A percentile compares a stretch with the other conserved stretches of the same genome.
Conservation (phyloP, 2,329 filamentous ascomycete species). For the Pezicula neosporulosa region DNA sequence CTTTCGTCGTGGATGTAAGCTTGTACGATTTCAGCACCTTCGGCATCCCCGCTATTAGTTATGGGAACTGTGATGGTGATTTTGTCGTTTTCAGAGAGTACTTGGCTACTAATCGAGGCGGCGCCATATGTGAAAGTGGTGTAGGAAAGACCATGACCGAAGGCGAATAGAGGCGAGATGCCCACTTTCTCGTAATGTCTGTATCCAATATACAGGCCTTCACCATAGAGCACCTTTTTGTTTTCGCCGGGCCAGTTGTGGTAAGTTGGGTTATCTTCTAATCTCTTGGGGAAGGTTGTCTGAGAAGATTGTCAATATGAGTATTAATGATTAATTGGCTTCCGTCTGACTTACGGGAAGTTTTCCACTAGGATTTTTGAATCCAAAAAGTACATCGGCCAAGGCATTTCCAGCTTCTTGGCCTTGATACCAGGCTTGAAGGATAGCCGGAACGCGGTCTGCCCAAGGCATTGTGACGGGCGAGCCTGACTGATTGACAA, state of each 20-base stretch:
- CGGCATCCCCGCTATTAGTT: slow-evolving; percentile 54
- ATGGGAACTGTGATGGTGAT: slow-evolving; percentile 41
- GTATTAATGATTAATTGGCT: neutral
- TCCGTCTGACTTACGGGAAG: slow-evolving; percentile 40
- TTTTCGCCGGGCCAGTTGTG: slow-evolving; percentile 74
- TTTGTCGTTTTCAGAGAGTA: slow-evolving; percentile 34
- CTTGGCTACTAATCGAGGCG: slow-evolving; percentile 43
- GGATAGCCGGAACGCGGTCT: slow-evolving; percentile 57
- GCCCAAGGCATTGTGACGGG: slow-evolving; percentile 70
- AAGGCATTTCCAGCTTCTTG: slow-evolving; percentile 68
- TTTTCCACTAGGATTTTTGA: slow-evolving; percentile 64
- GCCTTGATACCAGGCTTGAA: slow-evolving; percentile 71
- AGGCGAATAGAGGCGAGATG: slow-evolving; percentile 62
- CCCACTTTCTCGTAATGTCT: slow-evolving; percentile 63
- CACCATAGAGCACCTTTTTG: slow-evolving; percentile 64
- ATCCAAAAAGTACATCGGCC: slow-evolving; percentile 63
- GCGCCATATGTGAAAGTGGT: slow-evolving; percentile 64
- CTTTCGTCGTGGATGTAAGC: slow-evolving; percentile 63
- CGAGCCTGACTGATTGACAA: slow-evolving; percentile 68
- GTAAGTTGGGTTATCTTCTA: slow-evolving; percentile 67
- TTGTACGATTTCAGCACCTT: slow-evolving; percentile 64
- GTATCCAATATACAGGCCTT: slow-evolving; percentile 72
- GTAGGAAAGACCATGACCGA: slow-evolving; percentile 73
- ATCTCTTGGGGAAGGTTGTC: slow-evolving; percentile 61
- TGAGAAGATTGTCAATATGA: slow-evolving; percentile 22